Evolutionary conservation across 192 early-diverging fungal genomes (phyloP).

Genomic region (Phycomyces blakesleeanus): DNA sequence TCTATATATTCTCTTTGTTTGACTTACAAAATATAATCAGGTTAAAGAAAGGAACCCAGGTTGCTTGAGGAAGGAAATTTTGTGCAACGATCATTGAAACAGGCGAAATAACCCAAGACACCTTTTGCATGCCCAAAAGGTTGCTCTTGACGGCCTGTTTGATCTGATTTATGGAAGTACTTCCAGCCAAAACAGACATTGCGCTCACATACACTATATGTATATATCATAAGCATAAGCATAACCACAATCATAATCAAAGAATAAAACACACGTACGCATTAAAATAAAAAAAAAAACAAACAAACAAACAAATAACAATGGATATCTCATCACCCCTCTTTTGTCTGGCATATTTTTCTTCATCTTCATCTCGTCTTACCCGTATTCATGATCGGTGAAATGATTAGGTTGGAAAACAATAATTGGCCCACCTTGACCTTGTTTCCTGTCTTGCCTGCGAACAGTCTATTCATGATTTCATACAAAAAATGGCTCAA

Average conservation of each 20-base stretch:
- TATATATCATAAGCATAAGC: background rate
- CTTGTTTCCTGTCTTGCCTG: slow-evolving; percentile 57
- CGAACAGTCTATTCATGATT: slow-evolving; percentile 69
- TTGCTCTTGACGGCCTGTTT: slow-evolving; percentile 52
- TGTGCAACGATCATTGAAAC: slow-evolving; percentile 73
- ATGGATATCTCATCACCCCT: no score
- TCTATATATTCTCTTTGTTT: background rate
- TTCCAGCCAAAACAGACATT: slow-evolving; percentile 80
- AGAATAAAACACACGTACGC: no score
- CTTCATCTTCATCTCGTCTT: slow-evolving; percentile 14
- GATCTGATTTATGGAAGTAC: slow-evolving; percentile 49
- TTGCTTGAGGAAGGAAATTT: slow-evolving; percentile 68
- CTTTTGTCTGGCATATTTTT: no score
- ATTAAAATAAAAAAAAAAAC: background rate
- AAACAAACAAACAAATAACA: no score
- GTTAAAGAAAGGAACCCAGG: slow-evolving; percentile 94
- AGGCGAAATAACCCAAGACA: slow-evolving; percentile 82
- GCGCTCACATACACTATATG: slow-evolving; percentile 72
- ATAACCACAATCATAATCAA: no score
- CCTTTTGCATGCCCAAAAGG: slow-evolving; percentile 73
- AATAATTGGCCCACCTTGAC: slow-evolving; percentile 72
- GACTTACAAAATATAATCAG: slow-evolving; percentile 64
- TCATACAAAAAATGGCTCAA: slow-evolving; percentile 80
- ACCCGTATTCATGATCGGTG: slow-evolving; percentile 85
- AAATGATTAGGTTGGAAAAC: slow-evolving; percentile 71